Conservation (phyloP, 768 basidiomycete species). For the Termitomyces sp. region DNA sequence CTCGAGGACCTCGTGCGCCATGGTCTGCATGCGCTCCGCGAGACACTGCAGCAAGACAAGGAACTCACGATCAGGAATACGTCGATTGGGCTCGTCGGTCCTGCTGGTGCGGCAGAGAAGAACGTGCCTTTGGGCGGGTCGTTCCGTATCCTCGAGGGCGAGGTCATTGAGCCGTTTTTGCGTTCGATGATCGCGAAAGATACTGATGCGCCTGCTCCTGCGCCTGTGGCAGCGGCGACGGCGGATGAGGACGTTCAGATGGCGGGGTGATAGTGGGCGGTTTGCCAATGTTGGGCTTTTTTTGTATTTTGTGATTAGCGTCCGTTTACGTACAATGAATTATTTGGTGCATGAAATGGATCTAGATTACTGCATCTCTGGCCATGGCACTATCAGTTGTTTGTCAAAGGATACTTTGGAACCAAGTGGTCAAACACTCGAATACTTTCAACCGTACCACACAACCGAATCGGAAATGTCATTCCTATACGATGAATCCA, state of each 20-base stretch:
- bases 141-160: slow-evolving; percentile 89
- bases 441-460: background rate
- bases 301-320: slow-evolving; percentile 1
- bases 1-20: slow-evolving; percentile 88
- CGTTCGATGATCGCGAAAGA: slow-evolving; percentile 75
- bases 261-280: slow-evolving; percentile 54
- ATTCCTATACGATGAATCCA: slow-evolving; percentile 15
- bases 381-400: too few relatives aligned
- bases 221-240: slow-evolving; percentile 31
- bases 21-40: slow-evolving; percentile 90
- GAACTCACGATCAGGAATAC: slow-evolving; percentile 92
- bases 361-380: too few relatives aligned
- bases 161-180: slow-evolving; percentile 68
- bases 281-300: background rate
- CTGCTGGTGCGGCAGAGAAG: slow-evolving; percentile 54
- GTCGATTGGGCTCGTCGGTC: slow-evolving; percentile 88
- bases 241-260: slow-evolving; percentile 83
- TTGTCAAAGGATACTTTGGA: too few relatives aligned
- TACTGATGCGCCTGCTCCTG: slow-evolving; percentile 27
- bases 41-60: slow-evolving; percentile 98
- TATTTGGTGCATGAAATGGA: too few relatives aligned
- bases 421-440: background rate
- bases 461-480: slow-evolving; percentile 7
- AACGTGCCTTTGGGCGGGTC: slow-evolving; percentile 43
- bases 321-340: too few relatives aligned